These are phyloP conservation scores for Aspergillus hancockii DNA, from an alignment of 495 filamentous ascomycete genomes.

Conservation along the genomic window DNA sequence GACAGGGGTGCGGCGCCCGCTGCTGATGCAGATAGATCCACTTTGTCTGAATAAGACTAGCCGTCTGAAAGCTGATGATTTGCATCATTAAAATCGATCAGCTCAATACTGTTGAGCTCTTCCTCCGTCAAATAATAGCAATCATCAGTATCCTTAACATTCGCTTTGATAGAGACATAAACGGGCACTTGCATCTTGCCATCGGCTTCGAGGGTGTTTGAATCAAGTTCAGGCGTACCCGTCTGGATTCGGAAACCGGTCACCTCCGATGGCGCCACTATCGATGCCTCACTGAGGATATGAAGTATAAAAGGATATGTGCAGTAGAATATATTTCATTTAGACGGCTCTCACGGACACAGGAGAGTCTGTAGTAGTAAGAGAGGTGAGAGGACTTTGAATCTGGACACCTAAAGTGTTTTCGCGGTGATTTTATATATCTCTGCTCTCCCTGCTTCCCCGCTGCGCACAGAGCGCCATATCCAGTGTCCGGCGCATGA, in stretches of 20 bases:
- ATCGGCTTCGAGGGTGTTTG: constrained; percentile 6
- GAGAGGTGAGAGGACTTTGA: no score
- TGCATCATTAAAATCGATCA: background rate
- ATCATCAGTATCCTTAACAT: background rate
- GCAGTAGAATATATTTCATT: no score
- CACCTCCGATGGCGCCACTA: no score
- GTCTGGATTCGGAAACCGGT: background rate
- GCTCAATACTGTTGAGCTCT: constrained; percentile 1
- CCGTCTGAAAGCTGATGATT: background rate
- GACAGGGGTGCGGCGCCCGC: background rate
- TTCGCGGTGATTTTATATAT: no score
- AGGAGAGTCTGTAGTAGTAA: no score
- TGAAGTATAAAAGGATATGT: no score
- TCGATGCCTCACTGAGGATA: no score
- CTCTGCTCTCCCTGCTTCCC: no score
- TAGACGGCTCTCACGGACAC: no score
- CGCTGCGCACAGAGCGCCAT: no score
- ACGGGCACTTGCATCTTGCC: constrained; percentile 8
- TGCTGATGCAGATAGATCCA: background rate
- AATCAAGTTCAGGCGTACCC: background rate
- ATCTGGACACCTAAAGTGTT: no score
- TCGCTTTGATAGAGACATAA: background rate
- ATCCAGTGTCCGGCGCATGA: no score
- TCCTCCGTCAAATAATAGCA: background rate
- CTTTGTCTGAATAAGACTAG: background rate